These are phyloP conservation scores for Vigna angularis DNA, from an alignment of 306 rosid genomes.

Conservation along the genomic window DNA sequence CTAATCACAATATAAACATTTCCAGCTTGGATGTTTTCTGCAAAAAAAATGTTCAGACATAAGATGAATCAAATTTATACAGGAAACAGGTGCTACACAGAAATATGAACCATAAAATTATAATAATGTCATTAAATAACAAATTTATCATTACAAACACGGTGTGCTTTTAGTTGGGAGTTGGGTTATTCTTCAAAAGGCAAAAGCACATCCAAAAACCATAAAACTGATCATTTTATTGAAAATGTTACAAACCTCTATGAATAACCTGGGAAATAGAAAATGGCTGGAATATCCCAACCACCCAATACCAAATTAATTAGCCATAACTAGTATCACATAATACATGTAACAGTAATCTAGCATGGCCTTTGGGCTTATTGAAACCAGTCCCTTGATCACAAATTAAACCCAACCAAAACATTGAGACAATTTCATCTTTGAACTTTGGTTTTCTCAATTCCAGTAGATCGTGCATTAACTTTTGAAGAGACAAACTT, in stretches of 20 bases:
- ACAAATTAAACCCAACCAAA: constrained; percentile 20
- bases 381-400: background rate
- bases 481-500: constrained; percentile 27
- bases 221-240: constrained; percentile 4
- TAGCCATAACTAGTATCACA: background rate
- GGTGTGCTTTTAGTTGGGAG: background rate
- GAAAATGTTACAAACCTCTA: background rate
- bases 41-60: constrained; percentile 36
- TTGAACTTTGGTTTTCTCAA: constrained; percentile 24
- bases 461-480: constrained; percentile 31
- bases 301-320: constrained; percentile 4
- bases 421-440: constrained; percentile 34
- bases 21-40: constrained; percentile 57
- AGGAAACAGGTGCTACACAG: constrained; percentile 32
- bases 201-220: background rate
- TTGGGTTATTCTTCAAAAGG: background rate
- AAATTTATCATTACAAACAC: constrained; percentile 23
- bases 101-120: background rate
- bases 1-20: constrained; percentile 70
- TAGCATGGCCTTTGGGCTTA: constrained; percentile 16
- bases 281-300: background rate
- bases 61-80: constrained; percentile 30
- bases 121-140: constrained; percentile 1
- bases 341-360: constrained; percentile 1
- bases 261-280: background rate